Evolutionary conservation across 2,329 filamentous ascomycete species (phyloP).

Genomic region (Curvularia sp.): DNA sequence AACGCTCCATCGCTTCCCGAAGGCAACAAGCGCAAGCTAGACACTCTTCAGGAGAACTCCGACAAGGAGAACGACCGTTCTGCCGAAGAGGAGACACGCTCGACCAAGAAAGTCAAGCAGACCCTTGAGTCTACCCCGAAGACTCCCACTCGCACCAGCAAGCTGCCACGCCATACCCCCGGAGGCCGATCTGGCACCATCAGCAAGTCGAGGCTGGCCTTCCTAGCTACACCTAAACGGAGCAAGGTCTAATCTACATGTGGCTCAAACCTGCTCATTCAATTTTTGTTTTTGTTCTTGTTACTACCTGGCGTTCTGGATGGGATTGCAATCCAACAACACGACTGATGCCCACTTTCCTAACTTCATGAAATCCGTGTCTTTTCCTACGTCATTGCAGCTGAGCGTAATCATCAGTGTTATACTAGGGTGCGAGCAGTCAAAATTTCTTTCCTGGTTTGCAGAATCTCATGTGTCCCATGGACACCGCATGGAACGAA

Average conservation of each 20-base stretch:
- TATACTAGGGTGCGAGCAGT: slow-evolving; percentile 10
- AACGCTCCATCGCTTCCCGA: slow-evolving; percentile 44
- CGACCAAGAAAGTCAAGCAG: slow-evolving; percentile 44
- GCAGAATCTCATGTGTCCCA: slow-evolving; percentile 17
- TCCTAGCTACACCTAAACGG: slow-evolving; percentile 51
- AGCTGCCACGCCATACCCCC: slow-evolving; percentile 41
- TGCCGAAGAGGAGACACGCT: slow-evolving; percentile 37
- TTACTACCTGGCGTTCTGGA: slow-evolving; percentile 19
- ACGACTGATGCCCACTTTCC: slow-evolving; percentile 14
- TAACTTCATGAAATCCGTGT: slow-evolving; percentile 11
- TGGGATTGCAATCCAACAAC: slow-evolving; percentile 1
- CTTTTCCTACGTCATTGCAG: slow-evolving; percentile 19
- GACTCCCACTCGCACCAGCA: slow-evolving; percentile 39
- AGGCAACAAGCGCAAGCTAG: slow-evolving; percentile 56
- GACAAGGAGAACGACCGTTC: slow-evolving; percentile 55
- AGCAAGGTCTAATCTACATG: slow-evolving; percentile 30
- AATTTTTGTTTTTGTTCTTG: neutral
- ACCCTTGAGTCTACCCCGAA: slow-evolving; percentile 36
- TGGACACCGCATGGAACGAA: slow-evolving; percentile 26
- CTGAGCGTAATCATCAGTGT: slow-evolving; percentile 22
- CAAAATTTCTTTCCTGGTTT: slow-evolving; percentile 19
- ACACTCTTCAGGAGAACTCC: slow-evolving; percentile 44
- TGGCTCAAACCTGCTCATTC: neutral
- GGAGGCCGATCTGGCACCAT: slow-evolving; percentile 40
- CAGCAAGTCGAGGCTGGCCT: slow-evolving; percentile 48